Evolutionary conservation across 2,329 filamentous ascomycete species (phyloP), one percentile per base, ranked within the genome.

Genomic region (Colletotrichum acutatum): DNA sequence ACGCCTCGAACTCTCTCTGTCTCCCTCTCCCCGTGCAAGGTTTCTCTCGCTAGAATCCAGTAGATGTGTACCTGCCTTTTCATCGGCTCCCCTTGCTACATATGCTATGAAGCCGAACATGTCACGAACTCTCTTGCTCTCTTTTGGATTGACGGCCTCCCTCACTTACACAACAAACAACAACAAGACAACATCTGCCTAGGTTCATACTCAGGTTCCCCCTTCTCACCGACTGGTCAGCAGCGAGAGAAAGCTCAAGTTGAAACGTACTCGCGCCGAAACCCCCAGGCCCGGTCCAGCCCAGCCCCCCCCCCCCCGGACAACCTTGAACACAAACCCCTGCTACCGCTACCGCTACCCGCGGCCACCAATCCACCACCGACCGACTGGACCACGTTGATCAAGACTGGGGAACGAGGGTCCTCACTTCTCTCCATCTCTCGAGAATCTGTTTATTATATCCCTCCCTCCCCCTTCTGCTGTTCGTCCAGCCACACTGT

Each of bases 211-310:
- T 42, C 14, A 16, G 34, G 34, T 42, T 42, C 12, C 34, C 34
- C 34, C 34, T n/a, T n/a, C 37, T 22, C 64, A 42, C 54, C 26
- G 26, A 37, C 68, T 28, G 56, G 37, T 46, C 42, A 53, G 49
- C 28, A 28, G 26, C 28, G 28, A 37, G 42, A 26, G n/a, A 42
- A 62, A 59, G 58, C 69, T 69, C 58, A 64, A 11, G 70, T 72
- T 72, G 70, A 72, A 72, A 72, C 70, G 22, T 54, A 53, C 59
- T 64, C 66, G 69, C 67, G 66, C 42, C 66, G 58, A 58, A 72
- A 70, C 34, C 19, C 30, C 24, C 66, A 49, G 30, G 32, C 63
- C 65, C 19, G 32, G 42, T n/a, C 42, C 68, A 46, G 60, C 32
- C 66, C 37, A 60, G 70, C 62, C 59, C 59, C 52, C 42, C 42